Evolutionary conservation across 768 basidiomycete genomes (phyloP).

Genomic region (Clathrus columnatus): DNA sequence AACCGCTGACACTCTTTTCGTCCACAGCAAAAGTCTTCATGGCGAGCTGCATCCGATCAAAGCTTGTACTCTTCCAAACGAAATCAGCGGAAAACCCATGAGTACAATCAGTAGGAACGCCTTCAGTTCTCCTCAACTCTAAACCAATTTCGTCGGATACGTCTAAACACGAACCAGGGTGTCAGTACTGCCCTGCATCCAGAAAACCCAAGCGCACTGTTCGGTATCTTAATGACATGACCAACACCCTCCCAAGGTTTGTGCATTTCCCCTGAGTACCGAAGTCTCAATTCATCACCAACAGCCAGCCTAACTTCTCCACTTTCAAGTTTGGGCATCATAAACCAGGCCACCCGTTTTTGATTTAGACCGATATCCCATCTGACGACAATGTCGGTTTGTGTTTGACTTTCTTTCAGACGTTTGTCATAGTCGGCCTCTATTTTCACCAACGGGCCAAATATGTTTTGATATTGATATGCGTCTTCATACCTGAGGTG

Average conservation of each 20-base stretch:
- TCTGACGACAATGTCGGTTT: slow-evolving; percentile 89
- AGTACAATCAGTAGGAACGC: slow-evolving; percentile 88
- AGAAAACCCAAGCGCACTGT: slow-evolving; percentile 53
- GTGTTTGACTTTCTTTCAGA: slow-evolving; percentile 96
- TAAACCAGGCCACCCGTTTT: slow-evolving; percentile 98
- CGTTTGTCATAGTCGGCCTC: slow-evolving; percentile 99
- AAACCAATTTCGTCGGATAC: slow-evolving; percentile 97
- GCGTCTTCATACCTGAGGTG: slow-evolving; percentile 79
- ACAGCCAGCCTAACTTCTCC: slow-evolving; percentile 96
- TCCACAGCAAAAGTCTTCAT: slow-evolving; percentile 99
- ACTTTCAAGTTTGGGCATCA: slow-evolving; percentile 92
- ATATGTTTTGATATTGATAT: slow-evolving; percentile 99
- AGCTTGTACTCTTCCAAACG: slow-evolving; percentile 99
- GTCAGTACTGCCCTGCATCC: too few relatives aligned
- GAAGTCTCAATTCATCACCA: slow-evolving; percentile 87
- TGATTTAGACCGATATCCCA: slow-evolving; percentile 99
- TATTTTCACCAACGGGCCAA: slow-evolving; percentile 98
- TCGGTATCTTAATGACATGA: slow-evolving; percentile 98
- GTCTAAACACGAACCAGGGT: slow-evolving; percentile 38
- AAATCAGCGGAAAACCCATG: slow-evolving; percentile 98
- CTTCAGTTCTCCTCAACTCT: slow-evolving; percentile 83
- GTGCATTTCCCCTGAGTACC: slow-evolving; percentile 83
- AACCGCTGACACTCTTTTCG: slow-evolving; percentile 98
- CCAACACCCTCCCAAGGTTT: slow-evolving; percentile 97
- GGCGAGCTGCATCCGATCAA: slow-evolving; percentile 97